Evolutionary conservation across 805 yeast species (phyloP).

Genomic region (Barnettozyma pratensis): DNA sequence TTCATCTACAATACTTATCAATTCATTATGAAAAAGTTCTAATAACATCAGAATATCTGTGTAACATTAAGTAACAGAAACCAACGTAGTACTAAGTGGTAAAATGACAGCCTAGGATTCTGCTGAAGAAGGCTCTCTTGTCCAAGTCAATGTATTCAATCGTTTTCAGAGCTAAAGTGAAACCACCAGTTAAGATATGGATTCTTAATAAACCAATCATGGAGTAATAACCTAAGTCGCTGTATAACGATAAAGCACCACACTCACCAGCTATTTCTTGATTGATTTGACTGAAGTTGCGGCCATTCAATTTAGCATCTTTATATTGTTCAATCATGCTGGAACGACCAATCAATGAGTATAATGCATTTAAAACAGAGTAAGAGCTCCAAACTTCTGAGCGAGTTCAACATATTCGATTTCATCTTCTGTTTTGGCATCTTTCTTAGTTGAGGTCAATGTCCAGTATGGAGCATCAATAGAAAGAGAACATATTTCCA

Average conservation of each 20-base stretch:
- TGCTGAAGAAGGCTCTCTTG: slow-evolving; percentile 41
- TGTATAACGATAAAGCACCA: slow-evolving; percentile 38
- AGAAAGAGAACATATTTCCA: no score
- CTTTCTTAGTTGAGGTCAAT: slow-evolving; percentile 25
- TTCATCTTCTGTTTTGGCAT: slow-evolving; percentile 28
- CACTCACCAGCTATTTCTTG: slow-evolving; percentile 37
- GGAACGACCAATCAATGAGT: slow-evolving; percentile 39
- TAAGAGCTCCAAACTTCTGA: slow-evolving; percentile 42
- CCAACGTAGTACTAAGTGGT: slow-evolving; percentile 49
- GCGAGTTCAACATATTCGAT: slow-evolving; percentile 32
- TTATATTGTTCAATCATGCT: slow-evolving; percentile 35
- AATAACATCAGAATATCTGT: slow-evolving; percentile 46
- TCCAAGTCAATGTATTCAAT: slow-evolving; percentile 42
- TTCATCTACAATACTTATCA: no score
- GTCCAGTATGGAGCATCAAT: no score
- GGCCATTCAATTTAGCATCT: slow-evolving; percentile 23
- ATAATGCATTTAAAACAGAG: slow-evolving; percentile 42
- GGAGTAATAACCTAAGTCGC: slow-evolving; percentile 42
- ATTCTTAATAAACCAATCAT: slow-evolving; percentile 45
- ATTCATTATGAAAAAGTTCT: slow-evolving; percentile 37
- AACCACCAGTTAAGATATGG: slow-evolving; percentile 46
- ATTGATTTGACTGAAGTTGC: slow-evolving; percentile 8
- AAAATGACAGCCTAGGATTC: slow-evolving; percentile 45
- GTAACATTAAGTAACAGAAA: slow-evolving; percentile 44
- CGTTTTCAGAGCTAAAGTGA: slow-evolving; percentile 42